Base-by-base conservation (phyloP, 2,329 filamentous ascomycete genomes). In the Venturia nashicola region DNA sequence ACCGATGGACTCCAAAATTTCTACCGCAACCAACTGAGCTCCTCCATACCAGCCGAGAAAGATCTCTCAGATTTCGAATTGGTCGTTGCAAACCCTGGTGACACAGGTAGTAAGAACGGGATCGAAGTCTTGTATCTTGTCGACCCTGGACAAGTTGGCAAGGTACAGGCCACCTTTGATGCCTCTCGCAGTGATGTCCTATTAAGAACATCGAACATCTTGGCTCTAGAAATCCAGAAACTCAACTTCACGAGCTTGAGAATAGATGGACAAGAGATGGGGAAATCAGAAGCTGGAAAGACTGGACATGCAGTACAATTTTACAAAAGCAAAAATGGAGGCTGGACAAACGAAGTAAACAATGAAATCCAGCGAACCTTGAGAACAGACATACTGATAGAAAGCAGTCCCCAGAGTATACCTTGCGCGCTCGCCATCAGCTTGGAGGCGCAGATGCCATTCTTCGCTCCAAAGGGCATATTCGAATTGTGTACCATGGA, bases 381-480 rank as follows among this genome's bases (percentile, higher is more conserved):
- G 20, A 51, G 12, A 34, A 18, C 14, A 27, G 5, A 32, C 39
- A 23, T n/a, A 36, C 23, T 62, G 32, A 62, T 32, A 62, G 43
- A 9, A 36, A 16, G 12, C 20, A 62, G 60, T 18, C 23, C 8
- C 60, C 60, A 20, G 20, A 42, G 14, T 48, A 46, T 18, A 18
- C 20, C 32, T 5, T 62, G 34, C 60, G 60, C 9, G n/a, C 39
- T n/a, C 61, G 34, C 8, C 11, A 61, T 61, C 61, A 85, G 67
- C 70, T 81, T 11, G 83, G 83, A 3, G 71, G 76, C 23, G 75
- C 84, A 69, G 79, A 82, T 65, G 78, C 82, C 16, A 78, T 85
- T 39, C 71, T 85, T 34, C 77, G 79, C 62, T 79, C 78, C 0
- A 68, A 70, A 23, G 79, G 78, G 11, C 68, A 70, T 1, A 79